Base-by-base conservation (phyloP, 306 rosid genomes). In the Sphenostylis stenocarpa region DNA sequence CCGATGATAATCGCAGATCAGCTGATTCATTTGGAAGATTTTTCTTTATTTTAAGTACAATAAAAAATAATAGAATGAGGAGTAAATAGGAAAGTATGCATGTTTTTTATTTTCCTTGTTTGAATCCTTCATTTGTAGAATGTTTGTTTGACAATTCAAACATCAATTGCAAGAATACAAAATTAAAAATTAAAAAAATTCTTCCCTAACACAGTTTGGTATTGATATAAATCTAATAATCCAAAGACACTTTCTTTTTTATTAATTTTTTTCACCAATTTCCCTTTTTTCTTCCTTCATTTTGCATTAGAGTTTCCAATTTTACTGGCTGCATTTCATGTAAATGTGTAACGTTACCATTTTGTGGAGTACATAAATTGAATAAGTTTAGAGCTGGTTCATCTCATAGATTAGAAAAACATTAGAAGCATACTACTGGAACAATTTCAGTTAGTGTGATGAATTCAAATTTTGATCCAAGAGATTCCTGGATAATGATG, bases 401-500 rank as follows among this genome's bases (percentile, higher is more conserved):
- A 21, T 39, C 17, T 79, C 4, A 13, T 16, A 78, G 21, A 58
- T 44, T 38, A 56, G 60, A 65, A 45, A 77, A 70, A 61, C 21
- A 28, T n/a, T 17, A 45, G 17, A 63, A 57, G 19, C 55, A 24
- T 56, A 13, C 17, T 58, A 58, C 6, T 47, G 26, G 38, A 57
- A 77, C 76, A 24, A 66, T 57, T 48, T 64, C 61, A 12, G 43
- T 72, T 29, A 39, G 24, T 26, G 13, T 24, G 51, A 41, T 43
- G 26, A 47, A 34, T 39, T 34, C 52, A 63, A 75, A 70, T 55
- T 75, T 57, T 75, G 66, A 70, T 45, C 67, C 38, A 16, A 16
- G 55, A 61, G 17, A 34, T 52, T 8, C 41, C 31, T 64, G 34
- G 48, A 64, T 14, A 9, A 15, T 73, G 76, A 8, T 73, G 38